Conservation (phyloP, 2,329 filamentous ascomycete genomes). For the Xylaria sp. region DNA sequence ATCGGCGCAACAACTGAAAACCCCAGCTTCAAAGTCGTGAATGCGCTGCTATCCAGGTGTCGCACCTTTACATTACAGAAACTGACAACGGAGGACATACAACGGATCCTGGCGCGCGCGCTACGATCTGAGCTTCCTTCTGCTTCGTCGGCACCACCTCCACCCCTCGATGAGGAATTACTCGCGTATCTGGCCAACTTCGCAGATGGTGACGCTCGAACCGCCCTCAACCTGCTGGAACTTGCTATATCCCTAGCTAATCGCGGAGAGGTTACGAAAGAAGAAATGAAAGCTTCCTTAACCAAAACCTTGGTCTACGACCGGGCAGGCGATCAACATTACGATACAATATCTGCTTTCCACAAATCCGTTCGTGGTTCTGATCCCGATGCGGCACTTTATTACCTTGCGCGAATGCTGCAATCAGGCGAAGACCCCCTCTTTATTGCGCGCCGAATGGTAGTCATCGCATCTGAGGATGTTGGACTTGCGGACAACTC, state of each 20-base stretch:
- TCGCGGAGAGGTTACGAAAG: slow-evolving; percentile 69
- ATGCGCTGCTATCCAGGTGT: slow-evolving; percentile 85
- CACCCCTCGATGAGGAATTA: slow-evolving; percentile 77
- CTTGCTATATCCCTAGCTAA: slow-evolving; percentile 79
- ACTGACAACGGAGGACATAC: slow-evolving; percentile 73
- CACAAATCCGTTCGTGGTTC: slow-evolving; percentile 93
- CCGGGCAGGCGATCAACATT: slow-evolving; percentile 92
- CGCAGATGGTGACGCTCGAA: slow-evolving; percentile 90
- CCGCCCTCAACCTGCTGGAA: slow-evolving; percentile 89
- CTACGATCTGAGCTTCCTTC: slow-evolving; percentile 62
- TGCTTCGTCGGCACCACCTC: slow-evolving; percentile 46
- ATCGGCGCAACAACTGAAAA: slow-evolving; percentile 98
- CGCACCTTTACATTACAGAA: slow-evolving; percentile 86
- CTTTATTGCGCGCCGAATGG: slow-evolving; percentile 89
- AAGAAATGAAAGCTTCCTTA: slow-evolving; percentile 78
- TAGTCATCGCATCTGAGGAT: slow-evolving; percentile 94
- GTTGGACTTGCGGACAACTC: slow-evolving; percentile 87
- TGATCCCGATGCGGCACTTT: slow-evolving; percentile 85
- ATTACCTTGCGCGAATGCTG: slow-evolving; percentile 95
- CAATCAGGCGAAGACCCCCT: slow-evolving; percentile 92
- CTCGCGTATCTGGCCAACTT: slow-evolving; percentile 83
- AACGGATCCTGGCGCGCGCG: slow-evolving; percentile 77
- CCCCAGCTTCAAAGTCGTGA: slow-evolving; percentile 90
- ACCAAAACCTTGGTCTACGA: slow-evolving; percentile 96
- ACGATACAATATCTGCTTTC: slow-evolving; percentile 95